phyloP scores from a whole-genome alignment of 441 rosid genomes.

The Viola pubescens region DNA sequence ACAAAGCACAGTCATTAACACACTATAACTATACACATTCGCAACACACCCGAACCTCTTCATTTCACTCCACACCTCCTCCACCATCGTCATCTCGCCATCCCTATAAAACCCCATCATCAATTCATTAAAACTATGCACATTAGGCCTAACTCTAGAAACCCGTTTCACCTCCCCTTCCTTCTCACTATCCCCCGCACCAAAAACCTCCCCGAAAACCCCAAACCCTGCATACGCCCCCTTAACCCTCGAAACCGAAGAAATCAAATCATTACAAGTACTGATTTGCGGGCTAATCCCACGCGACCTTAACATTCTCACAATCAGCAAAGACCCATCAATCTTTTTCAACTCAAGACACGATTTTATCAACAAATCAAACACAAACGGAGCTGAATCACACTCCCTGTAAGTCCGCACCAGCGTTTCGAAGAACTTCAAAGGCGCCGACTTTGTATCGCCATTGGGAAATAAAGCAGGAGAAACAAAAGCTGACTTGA shows the following conservation, averaged over 20 bases:
- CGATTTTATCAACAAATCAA: conserved; percentile 53
- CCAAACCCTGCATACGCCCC: conserved; percentile 41
- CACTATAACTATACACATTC: conserved; percentile 40
- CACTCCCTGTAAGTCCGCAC: conserved; percentile 53
- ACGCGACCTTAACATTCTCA: conserved; percentile 45
- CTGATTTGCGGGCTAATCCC: conserved; percentile 45
- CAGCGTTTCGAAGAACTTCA: conserved; percentile 38
- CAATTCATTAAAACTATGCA: conserved; percentile 53
- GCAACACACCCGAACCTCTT: conserved; percentile 32
- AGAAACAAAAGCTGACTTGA: conserved; percentile 38
- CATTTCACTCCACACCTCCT: conserved; percentile 63
- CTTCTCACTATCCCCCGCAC: conserved; percentile 17
- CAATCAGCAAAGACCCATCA: conserved; percentile 47
- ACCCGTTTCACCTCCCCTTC: conserved; percentile 20
- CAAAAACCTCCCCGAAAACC: conserved; percentile 32
- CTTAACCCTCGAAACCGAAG: conserved; percentile 31
- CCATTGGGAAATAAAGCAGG: conserved; percentile 6
- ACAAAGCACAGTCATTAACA: conserved; percentile 45
- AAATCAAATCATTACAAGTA: conserved; percentile 53
- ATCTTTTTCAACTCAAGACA: conserved; percentile 53
- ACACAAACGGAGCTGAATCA: conserved; percentile 83
- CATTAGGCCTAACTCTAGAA: conserved; percentile 36
- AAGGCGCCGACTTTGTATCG: conserved; percentile 7
- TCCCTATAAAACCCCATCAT: conserved; percentile 53
- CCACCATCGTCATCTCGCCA: conserved; percentile 47